Evolutionary conservation across 2,329 filamentous ascomycete species (phyloP), one percentile per base, ranked within the genome.

Genomic region (Rutstroemia sydowiana): DNA sequence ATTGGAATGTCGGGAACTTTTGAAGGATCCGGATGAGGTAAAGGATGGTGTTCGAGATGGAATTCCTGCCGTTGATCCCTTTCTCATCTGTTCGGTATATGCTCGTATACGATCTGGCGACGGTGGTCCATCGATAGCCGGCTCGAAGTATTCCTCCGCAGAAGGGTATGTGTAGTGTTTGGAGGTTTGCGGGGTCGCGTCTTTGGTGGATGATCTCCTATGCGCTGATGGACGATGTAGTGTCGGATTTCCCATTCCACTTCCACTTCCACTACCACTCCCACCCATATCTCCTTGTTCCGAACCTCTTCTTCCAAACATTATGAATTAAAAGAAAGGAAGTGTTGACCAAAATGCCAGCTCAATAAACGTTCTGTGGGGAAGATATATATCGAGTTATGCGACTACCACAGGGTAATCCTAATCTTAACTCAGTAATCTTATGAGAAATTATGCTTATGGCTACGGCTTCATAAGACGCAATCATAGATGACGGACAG

Each of bases 41-140:
- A 71, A 71, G 30, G 74, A 74, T 31, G 71, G 66, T 23, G 60
- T 61, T 60, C 71, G 74, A 32, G 69, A 69, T 59, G 73, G 71
- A 59, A 70, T 75, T 10, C 75, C 73, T 54, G 67, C 65, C 49
- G 72, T 69, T 21, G 78, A 77, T 21, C 73, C 71, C 61, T 73
- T 71, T 65, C 75, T 80, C 73, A 81, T 75, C 66, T 82, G 76
- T 64, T 76, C 75, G 64, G 71, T 81, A 48, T 82, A 70, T 53
- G 77, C 77, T 58, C 79, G 75, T 59, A 82, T 73, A 55, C 73
- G 74, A 60, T 79, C 75, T 26, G 81, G 78, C 31, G 80, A 84
- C 0, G 80, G 79, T 37, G 80, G 79, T 16, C 77, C 77, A 59
- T 84, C 78, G 51, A 83, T 68, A 55, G 80, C 74, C 45, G 80